A percentile compares a stretch with the other conserved stretches of the same genome.
These are phyloP conservation scores for Echeveria elegans DNA, from an alignment of 164 flowering plant genomes.

Conservation along the genomic window DNA sequence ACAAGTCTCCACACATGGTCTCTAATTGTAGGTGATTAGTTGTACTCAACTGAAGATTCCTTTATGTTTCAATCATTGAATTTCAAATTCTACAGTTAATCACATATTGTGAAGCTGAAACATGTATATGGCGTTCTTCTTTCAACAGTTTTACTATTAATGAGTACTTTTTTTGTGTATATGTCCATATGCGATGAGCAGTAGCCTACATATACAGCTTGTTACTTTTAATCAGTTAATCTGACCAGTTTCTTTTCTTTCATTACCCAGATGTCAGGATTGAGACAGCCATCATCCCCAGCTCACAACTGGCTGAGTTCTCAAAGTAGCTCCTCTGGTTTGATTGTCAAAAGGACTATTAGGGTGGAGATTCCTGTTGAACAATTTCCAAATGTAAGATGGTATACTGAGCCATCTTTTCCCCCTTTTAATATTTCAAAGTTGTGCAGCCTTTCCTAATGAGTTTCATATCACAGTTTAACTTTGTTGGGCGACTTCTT, in stretches of 20 bases:
- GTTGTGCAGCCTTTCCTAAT: slow-evolving; percentile 6
- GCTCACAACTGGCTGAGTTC: background rate
- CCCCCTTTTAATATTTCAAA: background rate
- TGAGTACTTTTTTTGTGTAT: background rate
- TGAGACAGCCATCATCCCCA: background rate
- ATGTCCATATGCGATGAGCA: no score
- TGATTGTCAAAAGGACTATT: background rate
- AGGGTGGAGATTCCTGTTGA: background rate
- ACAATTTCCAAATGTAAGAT: background rate
- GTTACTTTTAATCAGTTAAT: background rate
- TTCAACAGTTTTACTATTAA: background rate
- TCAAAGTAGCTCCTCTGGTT: background rate
- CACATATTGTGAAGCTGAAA: background rate
- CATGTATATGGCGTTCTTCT: background rate
- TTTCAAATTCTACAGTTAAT: no score
- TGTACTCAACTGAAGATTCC: no score
- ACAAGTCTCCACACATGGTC: no score
- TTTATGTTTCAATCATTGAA: no score
- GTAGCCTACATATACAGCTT: background rate
- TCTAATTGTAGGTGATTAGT: no score
- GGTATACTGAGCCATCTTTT: background rate
- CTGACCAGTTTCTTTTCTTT: background rate
- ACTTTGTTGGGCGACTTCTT: slow-evolving; percentile 97
- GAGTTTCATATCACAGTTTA: slow-evolving; percentile 46
- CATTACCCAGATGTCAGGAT: background rate